Evolutionary conservation across 164 flowering plant genomes (phyloP).

Genomic region (Buxus sempervirens): DNA sequence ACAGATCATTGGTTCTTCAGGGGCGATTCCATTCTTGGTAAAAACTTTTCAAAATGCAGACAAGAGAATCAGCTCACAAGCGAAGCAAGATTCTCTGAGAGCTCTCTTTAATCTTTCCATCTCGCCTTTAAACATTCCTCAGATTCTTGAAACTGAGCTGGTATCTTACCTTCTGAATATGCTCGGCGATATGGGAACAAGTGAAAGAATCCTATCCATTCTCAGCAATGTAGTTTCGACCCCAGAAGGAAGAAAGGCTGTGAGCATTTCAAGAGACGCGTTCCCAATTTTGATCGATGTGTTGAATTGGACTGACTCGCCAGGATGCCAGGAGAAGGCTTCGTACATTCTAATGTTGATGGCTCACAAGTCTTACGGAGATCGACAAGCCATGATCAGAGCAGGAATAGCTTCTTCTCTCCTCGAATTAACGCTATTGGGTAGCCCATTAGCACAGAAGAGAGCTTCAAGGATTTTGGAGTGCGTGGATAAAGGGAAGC

Average conservation of each 20-base stretch:
- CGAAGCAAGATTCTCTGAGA: constrained; percentile 68
- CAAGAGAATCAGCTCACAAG: constrained; percentile 34
- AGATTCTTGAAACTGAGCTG: constrained; percentile 54
- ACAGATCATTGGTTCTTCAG: constrained; percentile 77
- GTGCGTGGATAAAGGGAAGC: constrained; percentile 82
- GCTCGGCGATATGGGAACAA: constrained; percentile 77
- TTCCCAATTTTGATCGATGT: constrained; percentile 69
- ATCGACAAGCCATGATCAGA: constrained; percentile 78
- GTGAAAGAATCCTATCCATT: constrained; percentile 67
- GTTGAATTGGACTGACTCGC: constrained; percentile 81
- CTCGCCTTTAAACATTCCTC: constrained; percentile 47
- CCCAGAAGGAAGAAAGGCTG: constrained; percentile 69
- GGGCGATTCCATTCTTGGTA: constrained; percentile 71
- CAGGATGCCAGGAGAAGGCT: constrained; percentile 86
- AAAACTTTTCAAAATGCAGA: constrained; percentile 34
- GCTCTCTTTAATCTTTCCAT: constrained; percentile 88
- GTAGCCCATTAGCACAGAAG: constrained; percentile 86
- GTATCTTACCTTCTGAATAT: constrained; percentile 42
- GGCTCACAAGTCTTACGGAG: constrained; percentile 83
- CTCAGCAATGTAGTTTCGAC: constrained; percentile 67
- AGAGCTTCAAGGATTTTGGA: constrained; percentile 91
- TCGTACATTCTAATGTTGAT: constrained; percentile 84
- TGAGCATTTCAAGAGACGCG: constrained; percentile 45
- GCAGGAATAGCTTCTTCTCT: constrained; percentile 66
- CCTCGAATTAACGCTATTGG: constrained; percentile 86